Conservation (phyloP, 2,329 filamentous ascomycete species). For the Diaporthe vaccinii region DNA sequence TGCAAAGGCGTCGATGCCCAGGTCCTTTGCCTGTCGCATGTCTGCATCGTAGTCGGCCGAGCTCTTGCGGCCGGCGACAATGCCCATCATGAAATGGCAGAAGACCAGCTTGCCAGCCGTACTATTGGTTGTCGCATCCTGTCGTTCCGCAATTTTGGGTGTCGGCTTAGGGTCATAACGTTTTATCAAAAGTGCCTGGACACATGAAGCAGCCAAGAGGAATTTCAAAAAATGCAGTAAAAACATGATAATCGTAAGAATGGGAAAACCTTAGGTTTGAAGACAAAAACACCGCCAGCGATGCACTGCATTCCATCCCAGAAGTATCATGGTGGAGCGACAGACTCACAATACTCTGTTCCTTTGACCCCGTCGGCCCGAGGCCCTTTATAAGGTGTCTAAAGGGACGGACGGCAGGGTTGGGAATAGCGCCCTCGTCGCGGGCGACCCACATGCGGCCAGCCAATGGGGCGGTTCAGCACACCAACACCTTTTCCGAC, state of each 20-base stretch:
- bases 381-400: neutral
- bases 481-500: slow-evolving; percentile 1
- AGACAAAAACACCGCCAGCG: slow-evolving; percentile 6
- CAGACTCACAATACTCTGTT: neutral
- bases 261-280: neutral
- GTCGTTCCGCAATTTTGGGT: neutral
- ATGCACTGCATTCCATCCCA: slow-evolving; percentile 16
- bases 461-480: slow-evolving; percentile 21
- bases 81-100: slow-evolving; percentile 41
- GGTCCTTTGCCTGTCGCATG: slow-evolving; percentile 40
- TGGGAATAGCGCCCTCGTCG: slow-evolving; percentile 28
- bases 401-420: slow-evolving; percentile 17
- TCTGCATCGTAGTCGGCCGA: slow-evolving; percentile 41
- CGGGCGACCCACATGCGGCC: slow-evolving; percentile 24
- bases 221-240: slow-evolving; percentile 24
- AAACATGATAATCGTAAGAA: slow-evolving; percentile 29
- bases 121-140: slow-evolving; percentile 26
- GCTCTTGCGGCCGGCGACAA: slow-evolving; percentile 39
- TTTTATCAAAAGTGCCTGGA: slow-evolving; percentile 25
- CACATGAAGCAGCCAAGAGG: slow-evolving; percentile 32
- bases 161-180: slow-evolving; percentile 24
- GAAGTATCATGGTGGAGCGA: slow-evolving; percentile 4
- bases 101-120: slow-evolving; percentile 40
- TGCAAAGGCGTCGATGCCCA: slow-evolving; percentile 50
- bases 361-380: slow-evolving; percentile 14